Base-by-base conservation (phyloP, 345 rosid genomes). In the Isatis tinctoria region DNA sequence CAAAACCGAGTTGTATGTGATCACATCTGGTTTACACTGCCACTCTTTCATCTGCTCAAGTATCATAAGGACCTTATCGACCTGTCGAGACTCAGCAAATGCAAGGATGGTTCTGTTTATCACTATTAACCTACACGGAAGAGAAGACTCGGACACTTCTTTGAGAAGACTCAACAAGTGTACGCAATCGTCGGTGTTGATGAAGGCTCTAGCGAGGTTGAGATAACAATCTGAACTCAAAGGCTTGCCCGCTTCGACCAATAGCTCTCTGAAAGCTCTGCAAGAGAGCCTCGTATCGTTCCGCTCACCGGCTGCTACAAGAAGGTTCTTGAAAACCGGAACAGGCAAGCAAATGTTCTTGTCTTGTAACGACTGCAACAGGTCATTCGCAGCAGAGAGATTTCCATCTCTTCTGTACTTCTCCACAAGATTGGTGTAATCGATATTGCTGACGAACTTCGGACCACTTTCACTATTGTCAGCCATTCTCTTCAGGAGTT, bases 1-100 rank as follows among this genome's bases (percentile, higher is more conserved):
- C 43, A 90, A 79, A 69, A 90, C 79, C 36, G 81, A 87, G 80
- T 93, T 93, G 71, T 82, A 90, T 0, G 97, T 88, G 64, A 89
- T 37, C 77, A 87, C 77, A 73, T 90, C 96, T 5, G 93, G 92
- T 78, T 80, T 78, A 71, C 83, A 85, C 37, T 81, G 41, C 47
- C 80, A 75, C 72, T 66, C 77, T 73, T 76, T 81, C 28, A 89
- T 81, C 62, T 82, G 57, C 68, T 85, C 45, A 82, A 86, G 85
- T 69, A 88, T 80, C 83, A 66, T 37, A 47, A 87, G 82, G 0
- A 93, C 91, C 68, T 87, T 89, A 24, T 84, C 78, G 30, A 76
- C 60, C 86, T 89, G 96, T 76, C 98, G 60, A 54, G 88, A 82
- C 73, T 89, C 86, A 69, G 83, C 81, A 78, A 93, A 85, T 17